Evolutionary conservation across 2,329 filamentous ascomycete species (phyloP).

Genomic region (Diaporthe velutina): DNA sequence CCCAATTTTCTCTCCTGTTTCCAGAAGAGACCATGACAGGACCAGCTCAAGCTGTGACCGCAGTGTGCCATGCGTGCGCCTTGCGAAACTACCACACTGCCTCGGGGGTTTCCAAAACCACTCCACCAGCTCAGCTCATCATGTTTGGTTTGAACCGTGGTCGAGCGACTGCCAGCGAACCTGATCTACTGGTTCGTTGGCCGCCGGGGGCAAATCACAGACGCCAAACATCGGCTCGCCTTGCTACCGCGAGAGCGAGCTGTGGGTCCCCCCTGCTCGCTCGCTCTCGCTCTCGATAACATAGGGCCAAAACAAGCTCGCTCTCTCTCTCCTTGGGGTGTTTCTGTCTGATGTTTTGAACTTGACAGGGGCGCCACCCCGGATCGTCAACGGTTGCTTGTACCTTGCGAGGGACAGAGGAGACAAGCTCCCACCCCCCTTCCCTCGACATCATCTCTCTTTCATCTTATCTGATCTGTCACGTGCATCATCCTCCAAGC

Average conservation of each 20-base stretch:
- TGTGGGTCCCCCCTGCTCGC: neutral
- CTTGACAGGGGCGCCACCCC: constrained; percentile 20
- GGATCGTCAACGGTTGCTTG: constrained; percentile 11
- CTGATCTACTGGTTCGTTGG: constrained; percentile 18
- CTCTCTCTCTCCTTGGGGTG: constrained; percentile 13
- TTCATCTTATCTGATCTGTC: constrained; percentile 26
- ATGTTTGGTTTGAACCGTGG: constrained; percentile 12
- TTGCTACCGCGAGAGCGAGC: constrained; percentile 13
- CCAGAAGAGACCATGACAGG: neutral
- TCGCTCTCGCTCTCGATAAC: constrained; percentile 29
- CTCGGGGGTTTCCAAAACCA: neutral
- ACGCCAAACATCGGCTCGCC: constrained; percentile 10
- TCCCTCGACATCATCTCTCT: neutral
- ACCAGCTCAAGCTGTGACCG: neutral
- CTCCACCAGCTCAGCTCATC: neutral
- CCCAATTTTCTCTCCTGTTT: constrained; percentile 9
- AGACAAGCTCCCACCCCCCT: neutral
- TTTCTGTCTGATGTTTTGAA: constrained; percentile 28
- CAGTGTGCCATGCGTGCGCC: neutral
- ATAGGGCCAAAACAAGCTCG: constrained; percentile 14
- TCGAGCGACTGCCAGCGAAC: neutral
- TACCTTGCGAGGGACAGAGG: constrained; percentile 11
- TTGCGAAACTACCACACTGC: constrained; percentile 9
- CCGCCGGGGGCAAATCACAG: constrained; percentile 7
- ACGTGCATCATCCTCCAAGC: neutral